Conservation (phyloP, 192 early-diverging fungal species). For the Backusella australiensis region DNA sequence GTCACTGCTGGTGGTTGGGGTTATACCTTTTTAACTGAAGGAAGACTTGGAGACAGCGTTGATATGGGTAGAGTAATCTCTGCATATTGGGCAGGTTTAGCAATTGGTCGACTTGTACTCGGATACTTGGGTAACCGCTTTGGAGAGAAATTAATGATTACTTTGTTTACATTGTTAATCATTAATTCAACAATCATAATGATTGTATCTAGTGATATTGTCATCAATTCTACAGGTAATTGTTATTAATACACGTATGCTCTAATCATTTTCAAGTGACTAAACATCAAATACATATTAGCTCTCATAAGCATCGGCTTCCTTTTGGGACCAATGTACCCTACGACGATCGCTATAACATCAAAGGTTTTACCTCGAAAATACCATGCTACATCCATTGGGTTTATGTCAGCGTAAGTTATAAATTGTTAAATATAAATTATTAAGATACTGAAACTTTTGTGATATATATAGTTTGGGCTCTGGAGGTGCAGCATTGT, state of each 20-base stretch:
- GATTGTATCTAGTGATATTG: neutral
- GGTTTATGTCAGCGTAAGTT: constrained; percentile 31
- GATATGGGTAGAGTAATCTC: constrained; percentile 21
- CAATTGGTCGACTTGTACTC: constrained; percentile 24
- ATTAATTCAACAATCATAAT: neutral
- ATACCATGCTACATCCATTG: constrained; percentile 30
- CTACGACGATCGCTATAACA: constrained; percentile 19
- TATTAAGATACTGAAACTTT: neutral
- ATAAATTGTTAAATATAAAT: neutral
- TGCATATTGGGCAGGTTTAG: constrained; percentile 29
- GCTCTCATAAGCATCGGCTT: constrained; percentile 22
- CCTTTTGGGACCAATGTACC: constrained; percentile 30
- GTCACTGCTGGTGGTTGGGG: constrained; percentile 30
- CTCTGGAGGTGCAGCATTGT: constrained; percentile 23
- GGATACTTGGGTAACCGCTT: constrained; percentile 20
- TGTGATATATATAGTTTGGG: constrained; percentile 10
- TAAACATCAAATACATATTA: neutral
- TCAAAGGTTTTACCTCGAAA: constrained; percentile 25
- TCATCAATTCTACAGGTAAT: constrained; percentile 9
- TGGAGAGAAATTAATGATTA: constrained; percentile 31
- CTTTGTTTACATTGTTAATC: constrained; percentile 17
- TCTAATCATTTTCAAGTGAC: neutral
- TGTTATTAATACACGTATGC: neutral
- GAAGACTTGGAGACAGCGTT: constrained; percentile 15
- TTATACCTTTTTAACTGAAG: constrained; percentile 27